Evolutionary conservation across 2,329 filamentous ascomycete genomes (phyloP), one percentile per base, ranked within the genome.

Genomic region (Zymoseptoria ardabiliae): DNA sequence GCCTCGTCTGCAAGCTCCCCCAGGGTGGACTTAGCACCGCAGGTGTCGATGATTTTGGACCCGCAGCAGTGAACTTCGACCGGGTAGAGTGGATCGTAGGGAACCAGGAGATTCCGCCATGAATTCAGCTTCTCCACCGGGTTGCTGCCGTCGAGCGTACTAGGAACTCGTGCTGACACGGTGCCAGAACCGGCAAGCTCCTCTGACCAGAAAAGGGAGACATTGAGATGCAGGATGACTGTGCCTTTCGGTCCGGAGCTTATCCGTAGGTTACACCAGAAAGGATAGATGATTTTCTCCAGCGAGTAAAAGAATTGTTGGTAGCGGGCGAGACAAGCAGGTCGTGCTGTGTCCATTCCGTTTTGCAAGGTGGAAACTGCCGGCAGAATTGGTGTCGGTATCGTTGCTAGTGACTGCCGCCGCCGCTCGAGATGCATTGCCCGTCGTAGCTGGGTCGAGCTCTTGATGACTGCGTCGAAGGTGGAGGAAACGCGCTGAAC

Each of bases 1-100:
- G 64, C 64, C 56, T 65, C 60, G 41, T 66, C 64, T 25, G 64
- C 64, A 30, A 66, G 56, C n/a, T 66, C 59, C 2, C 64, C 64
- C 53, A 66, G 49, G 10, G 64, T 66, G 19, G 58, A 58, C 10
- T 49, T 58, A 3, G 54, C 53, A 7, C 50, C 55, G n/a, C 61
- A 61, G 21, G 50, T 57, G 49, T 59, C 62, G 55, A 62, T 58
- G 19, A 66, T 63, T 48, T 62, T 59, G 56, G 62, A 63, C 9
- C 64, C 64, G 25, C 64, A 66, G 48, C 63, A 66, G 20, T 66
- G 64, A 35, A 66, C 45, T 49, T 66, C 62, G 48, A 66, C 21
- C 10, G 55, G 48, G 54, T 64, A 57, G n/a, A 60, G 55, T 7
- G 64, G 62, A 55, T 63, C 54, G 20, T 62, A 60, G 9, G 64